Evolutionary conservation across 441 rosid species (phyloP), one percentile per base, ranked within the genome.

Genomic region (Sinapis alba): DNA sequence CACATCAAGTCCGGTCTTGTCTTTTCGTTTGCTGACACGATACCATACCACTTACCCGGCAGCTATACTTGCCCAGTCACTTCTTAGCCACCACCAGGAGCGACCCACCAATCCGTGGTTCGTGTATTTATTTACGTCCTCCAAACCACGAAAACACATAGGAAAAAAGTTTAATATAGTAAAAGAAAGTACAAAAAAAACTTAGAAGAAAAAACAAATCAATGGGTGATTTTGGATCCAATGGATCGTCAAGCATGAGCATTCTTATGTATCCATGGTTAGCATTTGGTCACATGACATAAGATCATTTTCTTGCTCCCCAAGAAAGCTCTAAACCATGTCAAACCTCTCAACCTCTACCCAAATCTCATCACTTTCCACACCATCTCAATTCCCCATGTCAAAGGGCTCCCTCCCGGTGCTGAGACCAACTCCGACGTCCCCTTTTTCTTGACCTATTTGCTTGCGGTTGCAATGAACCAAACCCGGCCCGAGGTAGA

Each of bases 231-330:
- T 61, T 69, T 62, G 53, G 69, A 68, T 27, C 16, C 10, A 41
- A 71, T 54, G 69, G 20, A 11, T 65, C 77, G 23, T 62, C 81
- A 34, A 58, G 58, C 19, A 62, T 84, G 64, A 78, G 71, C 21
- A 72, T 85, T 4, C 75, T 82, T 21, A 88, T 90, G 88, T 81
- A 85, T 75, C 87, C 95, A 23, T 90, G 95, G 92, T 68, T 90
- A 50, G 92, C 90, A 1, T 18, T 84, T 23, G 95, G 95, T 23
- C 95, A 90, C 77, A 83, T 90, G 81, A 86, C 79, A 79, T 45
- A 72, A 13, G n/a, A 84, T 81, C 62, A 50, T 84, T 67, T 76
- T 86, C 76, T 77, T 85, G 65, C 70, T 81, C 12, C 92, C 94
- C 80, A 76, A 68, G 63, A 87, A 86, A 72, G 84, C 87, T 1